Evolutionary conservation across 140 eudicot genomes (phyloP).

Genomic region (Senecio squalidus): DNA sequence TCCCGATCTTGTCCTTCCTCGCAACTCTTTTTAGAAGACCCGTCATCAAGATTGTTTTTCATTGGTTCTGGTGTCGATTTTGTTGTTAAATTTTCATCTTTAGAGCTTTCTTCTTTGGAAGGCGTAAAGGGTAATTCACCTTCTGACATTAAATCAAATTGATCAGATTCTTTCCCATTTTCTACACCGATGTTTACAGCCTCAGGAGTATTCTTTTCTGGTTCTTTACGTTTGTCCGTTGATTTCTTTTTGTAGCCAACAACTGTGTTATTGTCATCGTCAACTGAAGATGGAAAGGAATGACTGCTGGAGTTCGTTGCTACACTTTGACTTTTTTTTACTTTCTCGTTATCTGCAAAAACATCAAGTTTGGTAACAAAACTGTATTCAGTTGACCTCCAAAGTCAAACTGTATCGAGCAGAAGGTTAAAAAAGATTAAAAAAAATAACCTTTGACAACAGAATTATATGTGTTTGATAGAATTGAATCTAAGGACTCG

Average conservation of each 20-base stretch:
- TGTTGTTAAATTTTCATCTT: conserved; percentile 30
- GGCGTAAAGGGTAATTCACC: conserved; percentile 57
- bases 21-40: conserved; percentile 41
- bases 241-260: conserved; percentile 26
- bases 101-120: conserved; percentile 32
- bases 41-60: conserved; percentile 38
- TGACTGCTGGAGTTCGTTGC: conserved; percentile 63
- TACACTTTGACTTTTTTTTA: conserved; percentile 52
- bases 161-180: conserved; percentile 21
- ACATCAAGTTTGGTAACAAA: conserved; percentile 22
- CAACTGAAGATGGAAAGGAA: conserved; percentile 90
- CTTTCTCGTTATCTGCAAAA: conserved; percentile 31
- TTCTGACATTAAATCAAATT: conserved; percentile 25
- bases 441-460: conserved; percentile 10
- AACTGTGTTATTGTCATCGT: conserved; percentile 65
- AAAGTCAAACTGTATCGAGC: conserved; percentile 1
- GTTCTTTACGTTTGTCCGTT: conserved; percentile 11
- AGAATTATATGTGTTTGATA: conserved; percentile 19
- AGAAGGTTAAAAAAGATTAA: neutral
- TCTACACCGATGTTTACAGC: conserved; percentile 18
- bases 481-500: conserved; percentile 52
- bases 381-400: neutral
- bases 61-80: conserved; percentile 20
- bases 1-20: conserved; percentile 52
- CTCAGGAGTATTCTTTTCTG: conserved; percentile 26